Evolutionary conservation across 805 yeast species (phyloP).

Genomic region (Kregervanrija pseudodelftensis): DNA sequence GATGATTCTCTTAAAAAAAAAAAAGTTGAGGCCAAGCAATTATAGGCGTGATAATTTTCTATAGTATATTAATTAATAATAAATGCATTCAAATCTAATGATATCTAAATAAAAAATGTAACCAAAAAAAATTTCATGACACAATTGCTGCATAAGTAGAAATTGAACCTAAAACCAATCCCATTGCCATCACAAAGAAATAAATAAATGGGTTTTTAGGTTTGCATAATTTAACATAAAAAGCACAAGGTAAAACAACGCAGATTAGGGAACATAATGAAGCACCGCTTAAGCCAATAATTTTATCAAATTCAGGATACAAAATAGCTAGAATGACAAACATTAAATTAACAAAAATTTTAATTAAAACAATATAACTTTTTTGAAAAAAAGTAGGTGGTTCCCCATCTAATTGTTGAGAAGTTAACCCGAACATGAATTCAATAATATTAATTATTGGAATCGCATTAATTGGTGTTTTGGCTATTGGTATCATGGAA

Average conservation of each 20-base stretch:
- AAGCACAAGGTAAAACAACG: constrained; percentile 69
- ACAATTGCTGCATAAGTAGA: constrained; percentile 55
- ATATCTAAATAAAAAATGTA: too few relatives aligned
- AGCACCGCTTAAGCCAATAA: constrained; percentile 80
- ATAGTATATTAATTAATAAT: too few relatives aligned
- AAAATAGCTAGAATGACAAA: constrained; percentile 62
- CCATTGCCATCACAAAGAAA: constrained; percentile 37
- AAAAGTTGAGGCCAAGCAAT: constrained; percentile 15
- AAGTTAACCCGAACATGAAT: constrained; percentile 27
- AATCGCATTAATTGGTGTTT: constrained; percentile 78
- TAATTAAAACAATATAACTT: constrained; percentile 22
- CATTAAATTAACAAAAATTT: constrained; percentile 48
- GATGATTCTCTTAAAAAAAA: constrained; percentile 25
- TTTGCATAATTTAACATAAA: constrained; percentile 59
- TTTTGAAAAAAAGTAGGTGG: constrained; percentile 10
- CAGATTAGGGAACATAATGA: constrained; percentile 77
- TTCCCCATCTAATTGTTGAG: constrained; percentile 18
- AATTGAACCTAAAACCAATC: constrained; percentile 42
- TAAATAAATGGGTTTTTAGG: constrained; percentile 36
- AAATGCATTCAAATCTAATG: too few relatives aligned
- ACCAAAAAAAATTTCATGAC: not conserved
- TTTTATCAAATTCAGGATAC: constrained; percentile 78
- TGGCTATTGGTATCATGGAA: constrained; percentile 77
- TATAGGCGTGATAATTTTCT: not conserved
- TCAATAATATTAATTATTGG: constrained; percentile 81